Base-by-base conservation (phyloP, 768 basidiomycete species). In the Podaxis sp. region DNA sequence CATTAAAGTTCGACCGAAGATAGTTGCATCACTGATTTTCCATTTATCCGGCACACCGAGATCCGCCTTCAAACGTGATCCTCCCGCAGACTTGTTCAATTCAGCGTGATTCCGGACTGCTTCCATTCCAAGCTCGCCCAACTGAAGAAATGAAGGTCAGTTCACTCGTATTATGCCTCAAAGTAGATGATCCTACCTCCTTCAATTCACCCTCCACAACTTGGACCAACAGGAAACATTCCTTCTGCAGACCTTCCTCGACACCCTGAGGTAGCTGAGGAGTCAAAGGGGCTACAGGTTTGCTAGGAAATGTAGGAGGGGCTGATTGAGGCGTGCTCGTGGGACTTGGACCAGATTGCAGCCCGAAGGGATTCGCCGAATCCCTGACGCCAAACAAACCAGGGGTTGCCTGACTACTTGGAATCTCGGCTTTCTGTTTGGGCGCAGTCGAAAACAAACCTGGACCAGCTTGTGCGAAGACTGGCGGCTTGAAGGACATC, bases 241-340 rank as follows among this genome's bases (percentile, higher is more conserved):
- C 86, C 16, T 78, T 77, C 65, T 90, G 88, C 82, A 93, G 83
- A 9, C 87, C 86, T 57, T 84, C 80, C 61, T 85, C 81, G 62
- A 80, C 23, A 4, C 47, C 47, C 9, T 13, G 65, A 60, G 77
- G 50, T 4, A 65, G 38, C 11, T 46, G 64, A 35, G 65, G 66
- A 14, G 55, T 40, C 36, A 58, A 47, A 32, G 63, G 59, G 27
- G 64, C 38, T 5, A 53, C 27, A 23, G 58, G 62, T 46, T 55
- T 48, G 18, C 36, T 38, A 40, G 59, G 18, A 9, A 62, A 51
- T 25, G 59, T 21, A 14, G 16, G 42, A 36, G 36, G 40, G 18
- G 37, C 13, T 13, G 40, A 9, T 35, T 53, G 57, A 2, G 62
- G 6, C 18, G 61, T 40, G 38, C 48, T 18, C 3, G 23, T 21